Conservation (phyloP, 768 basidiomycete species). For the Lentinula sp. region DNA sequence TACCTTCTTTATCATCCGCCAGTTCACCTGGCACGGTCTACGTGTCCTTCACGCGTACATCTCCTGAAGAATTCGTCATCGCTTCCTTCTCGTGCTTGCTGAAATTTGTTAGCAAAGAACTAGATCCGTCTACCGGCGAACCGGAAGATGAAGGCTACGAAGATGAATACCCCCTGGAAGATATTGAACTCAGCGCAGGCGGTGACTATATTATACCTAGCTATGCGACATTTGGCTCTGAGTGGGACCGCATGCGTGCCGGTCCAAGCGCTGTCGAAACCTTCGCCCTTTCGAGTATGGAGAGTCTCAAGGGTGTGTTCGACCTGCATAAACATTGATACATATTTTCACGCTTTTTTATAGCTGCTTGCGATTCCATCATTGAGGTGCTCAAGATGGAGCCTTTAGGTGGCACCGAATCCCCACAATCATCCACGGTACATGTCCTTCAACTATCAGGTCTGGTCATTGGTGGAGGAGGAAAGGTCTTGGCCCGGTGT, state of each 20-base stretch:
- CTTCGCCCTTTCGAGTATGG: conserved; percentile 87
- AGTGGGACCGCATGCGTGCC: conserved; percentile 89
- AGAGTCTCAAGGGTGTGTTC: conserved; percentile 83
- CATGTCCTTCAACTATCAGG: conserved; percentile 95
- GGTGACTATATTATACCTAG: conserved; percentile 96
- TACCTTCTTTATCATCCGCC: conserved; percentile 60
- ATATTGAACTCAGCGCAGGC: conserved; percentile 87
- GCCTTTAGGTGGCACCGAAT: conserved; percentile 85
- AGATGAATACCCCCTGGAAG: conserved; percentile 97
- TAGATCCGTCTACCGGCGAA: conserved; percentile 91
- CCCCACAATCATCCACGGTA: conserved; percentile 74
- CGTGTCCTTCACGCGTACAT: conserved; percentile 86
- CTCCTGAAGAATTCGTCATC: conserved; percentile 68
- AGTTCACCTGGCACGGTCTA: conserved; percentile 84
- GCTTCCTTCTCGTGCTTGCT: conserved; percentile 88
- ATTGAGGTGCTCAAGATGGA: conserved; percentile 98
- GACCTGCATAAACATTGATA: neutral
- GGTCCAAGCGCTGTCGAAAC: conserved; percentile 85
- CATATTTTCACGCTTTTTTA: conserved; percentile 13
- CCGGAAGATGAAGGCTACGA: conserved; percentile 99
- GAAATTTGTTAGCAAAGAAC: conserved; percentile 95
- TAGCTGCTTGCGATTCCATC: conserved; percentile 95
- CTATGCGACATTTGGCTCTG: conserved; percentile 85
- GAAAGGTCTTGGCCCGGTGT: conserved; percentile 92
- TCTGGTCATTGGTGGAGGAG: conserved; percentile 84